Base-by-base conservation (phyloP, 768 basidiomycete species). In the Saitozyma sp. region DNA sequence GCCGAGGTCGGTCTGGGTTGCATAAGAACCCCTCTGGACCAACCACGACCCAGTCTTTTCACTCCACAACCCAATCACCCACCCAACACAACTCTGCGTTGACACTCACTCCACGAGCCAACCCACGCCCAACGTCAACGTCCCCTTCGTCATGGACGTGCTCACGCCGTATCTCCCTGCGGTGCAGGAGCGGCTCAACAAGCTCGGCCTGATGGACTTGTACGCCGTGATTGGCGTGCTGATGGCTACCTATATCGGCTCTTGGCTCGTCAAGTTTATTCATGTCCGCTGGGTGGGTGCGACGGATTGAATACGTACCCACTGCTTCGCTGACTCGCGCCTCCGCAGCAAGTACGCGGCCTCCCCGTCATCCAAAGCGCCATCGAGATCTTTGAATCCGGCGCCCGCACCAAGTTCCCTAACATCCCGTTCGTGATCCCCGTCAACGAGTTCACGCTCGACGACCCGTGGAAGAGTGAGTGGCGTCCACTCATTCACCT, bases 401-500 rank as follows among this genome's bases (percentile, higher is more conserved):
- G 70, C 38, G n/a, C 38, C n/a, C 19, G 68, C 14, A 41, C 60
- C 10, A 50, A 59, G n/a, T 17, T 69, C 10, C 67, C 68, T 49
- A 68, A 69, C 56, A 63, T 69, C 11, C 70, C 70, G 5, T 64
- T 66, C 58, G 39, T 72, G n/a, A 54, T 56, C 45, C 70, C 68
- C 38, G 55, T 55, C 40, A 61, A 59, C 10, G 42, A 59, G 4
- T 65, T 54, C 38, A 72, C 68, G 8, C 41, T 72, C 1, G 49
- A 67, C 37, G 52, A 72, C 6, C 70, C 70, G 3, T 72, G 64
- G 64, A 53, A 62, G 17, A 72, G 70, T 69, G 46, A 57, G 70
- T 65, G 29, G 29, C 29, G 29, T 2, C 29, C 14, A 3, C 50
- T 40, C 39, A 14, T 6, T 43, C 43, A 48, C 17, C 9, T 17